Percentiles rank a stretch among this genome's conserved stretches.
Conservation (phyloP, 768 basidiomycete genomes). For the Hygrocybe coccinea region DNA sequence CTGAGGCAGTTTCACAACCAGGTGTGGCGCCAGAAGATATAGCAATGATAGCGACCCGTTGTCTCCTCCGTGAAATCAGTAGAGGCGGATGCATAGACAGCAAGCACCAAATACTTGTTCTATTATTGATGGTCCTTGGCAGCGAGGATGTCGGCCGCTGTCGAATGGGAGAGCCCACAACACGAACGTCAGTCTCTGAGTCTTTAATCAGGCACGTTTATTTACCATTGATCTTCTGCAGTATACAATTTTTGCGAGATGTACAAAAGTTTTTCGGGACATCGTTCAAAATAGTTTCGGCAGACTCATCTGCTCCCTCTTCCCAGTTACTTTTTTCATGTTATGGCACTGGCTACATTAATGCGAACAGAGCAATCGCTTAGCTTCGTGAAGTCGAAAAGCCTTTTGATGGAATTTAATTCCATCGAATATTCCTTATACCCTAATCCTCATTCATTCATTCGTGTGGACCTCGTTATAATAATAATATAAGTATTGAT, state of each 20-base stretch:
- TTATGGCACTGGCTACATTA: constrained; percentile 88
- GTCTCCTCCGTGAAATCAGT: constrained; percentile 72
- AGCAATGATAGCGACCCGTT: constrained; percentile 73
- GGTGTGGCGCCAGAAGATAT: constrained; percentile 90
- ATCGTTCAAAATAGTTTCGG: constrained; percentile 82
- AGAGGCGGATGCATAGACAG: constrained; percentile 88
- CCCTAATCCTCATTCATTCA: too few relatives aligned
- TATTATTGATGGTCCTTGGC: constrained; percentile 91
- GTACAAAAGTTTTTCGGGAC: constrained; percentile 79
- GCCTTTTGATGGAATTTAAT: too few relatives aligned
- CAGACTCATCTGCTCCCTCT: constrained; percentile 48
- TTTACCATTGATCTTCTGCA: constrained; percentile 28
- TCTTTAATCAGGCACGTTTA: neutral
- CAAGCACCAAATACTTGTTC: constrained; percentile 79
- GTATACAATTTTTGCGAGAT: constrained; percentile 90
- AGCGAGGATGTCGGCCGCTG: constrained; percentile 94
- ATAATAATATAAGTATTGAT: too few relatives aligned
- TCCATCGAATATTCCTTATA: too few relatives aligned
- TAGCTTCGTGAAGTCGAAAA: constrained; percentile 29
- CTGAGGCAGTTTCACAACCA: constrained; percentile 80
- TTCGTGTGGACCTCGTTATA: too few relatives aligned
- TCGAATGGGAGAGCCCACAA: constrained; percentile 77
- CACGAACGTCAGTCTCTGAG: constrained; percentile 58
- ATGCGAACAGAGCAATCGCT: constrained; percentile 74
- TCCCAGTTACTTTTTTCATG: constrained; percentile 78